Percentiles rank a stretch among this genome's conserved stretches.
Conservation (phyloP, 225 moss, liverwort and hornwort species). For the Marchantia polymorpha region DNA sequence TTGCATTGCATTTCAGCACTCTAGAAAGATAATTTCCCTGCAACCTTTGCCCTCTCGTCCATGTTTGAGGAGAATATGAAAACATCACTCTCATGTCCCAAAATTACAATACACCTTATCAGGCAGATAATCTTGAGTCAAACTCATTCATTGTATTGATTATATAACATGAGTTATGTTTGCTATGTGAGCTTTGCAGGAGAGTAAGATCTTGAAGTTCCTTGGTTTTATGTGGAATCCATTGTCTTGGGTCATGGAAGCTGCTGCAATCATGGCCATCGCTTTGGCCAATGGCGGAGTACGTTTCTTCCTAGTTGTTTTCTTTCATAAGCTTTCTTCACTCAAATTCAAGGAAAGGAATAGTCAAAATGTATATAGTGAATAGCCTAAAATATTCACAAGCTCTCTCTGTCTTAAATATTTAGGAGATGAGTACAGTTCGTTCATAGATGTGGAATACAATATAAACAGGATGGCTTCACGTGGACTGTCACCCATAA, state of each 20-base stretch:
- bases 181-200: not conserved
- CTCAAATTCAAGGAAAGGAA: not conserved
- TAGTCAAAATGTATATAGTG: not conserved
- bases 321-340: not conserved
- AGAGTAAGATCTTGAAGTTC: slow-evolving; percentile 7
- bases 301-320: not conserved
- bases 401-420: not conserved
- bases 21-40: too few species aligned
- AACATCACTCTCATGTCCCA: too few species aligned
- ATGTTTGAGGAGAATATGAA: too few species aligned
- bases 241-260: slow-evolving; percentile 18
- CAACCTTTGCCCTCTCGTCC: too few species aligned
- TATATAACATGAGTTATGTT: too few species aligned
- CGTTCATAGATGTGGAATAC: not conserved
- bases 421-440: not conserved
- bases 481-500: not conserved
- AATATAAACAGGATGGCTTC: not conserved
- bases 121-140: too few species aligned
- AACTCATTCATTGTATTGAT: too few species aligned
- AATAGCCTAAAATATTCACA: not conserved
- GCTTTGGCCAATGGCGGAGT: slow-evolving; percentile 20
- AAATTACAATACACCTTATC: too few species aligned
- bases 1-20: too few species aligned
- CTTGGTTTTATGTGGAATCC: slow-evolving; percentile 19
- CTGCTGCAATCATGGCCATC: slow-evolving; percentile 20